Conservation (phyloP, 1,284 basidiomycete species). For the Pyrrhoderma lamaoense region DNA sequence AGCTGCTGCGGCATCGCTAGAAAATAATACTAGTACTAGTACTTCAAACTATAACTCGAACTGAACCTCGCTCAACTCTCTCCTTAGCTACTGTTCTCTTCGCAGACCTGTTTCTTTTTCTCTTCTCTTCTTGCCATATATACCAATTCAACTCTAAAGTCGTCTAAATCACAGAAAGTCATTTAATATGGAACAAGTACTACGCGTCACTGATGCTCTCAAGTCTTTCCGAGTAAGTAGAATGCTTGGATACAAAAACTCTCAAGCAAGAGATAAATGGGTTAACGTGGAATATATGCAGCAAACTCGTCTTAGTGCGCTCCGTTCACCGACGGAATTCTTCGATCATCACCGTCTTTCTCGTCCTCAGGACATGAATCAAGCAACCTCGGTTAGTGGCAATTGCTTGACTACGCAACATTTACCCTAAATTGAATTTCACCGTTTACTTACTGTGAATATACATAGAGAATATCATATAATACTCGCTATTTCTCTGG, state of each 20-base stretch:
- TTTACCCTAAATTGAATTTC: background rate
- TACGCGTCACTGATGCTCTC: conserved; percentile 60
- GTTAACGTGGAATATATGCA: conserved; percentile 23
- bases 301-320: conserved; percentile 79
- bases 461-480: conserved; percentile 77
- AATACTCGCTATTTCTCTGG: conserved; percentile 92
- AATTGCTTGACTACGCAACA: background rate
- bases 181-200: conserved; percentile 43
- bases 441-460: background rate
- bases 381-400: conserved; percentile 55
- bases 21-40: no score
- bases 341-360: conserved; percentile 89
- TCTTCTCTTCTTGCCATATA: conserved; percentile 1
- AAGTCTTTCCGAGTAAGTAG: conserved; percentile 68
- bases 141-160: no score
- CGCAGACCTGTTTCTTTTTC: conserved; percentile 8
- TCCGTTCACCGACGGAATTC: conserved; percentile 76
- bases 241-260: no score
- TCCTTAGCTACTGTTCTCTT: conserved; percentile 7
- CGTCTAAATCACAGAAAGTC: no score
- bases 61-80: conserved; percentile 5
- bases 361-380: conserved; percentile 66
- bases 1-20: no score
- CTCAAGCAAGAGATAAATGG: no score
- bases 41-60: no score